These are phyloP conservation scores for Begonia peltatifolia DNA, from an alignment of 306 rosid species.

Conservation along the genomic window DNA sequence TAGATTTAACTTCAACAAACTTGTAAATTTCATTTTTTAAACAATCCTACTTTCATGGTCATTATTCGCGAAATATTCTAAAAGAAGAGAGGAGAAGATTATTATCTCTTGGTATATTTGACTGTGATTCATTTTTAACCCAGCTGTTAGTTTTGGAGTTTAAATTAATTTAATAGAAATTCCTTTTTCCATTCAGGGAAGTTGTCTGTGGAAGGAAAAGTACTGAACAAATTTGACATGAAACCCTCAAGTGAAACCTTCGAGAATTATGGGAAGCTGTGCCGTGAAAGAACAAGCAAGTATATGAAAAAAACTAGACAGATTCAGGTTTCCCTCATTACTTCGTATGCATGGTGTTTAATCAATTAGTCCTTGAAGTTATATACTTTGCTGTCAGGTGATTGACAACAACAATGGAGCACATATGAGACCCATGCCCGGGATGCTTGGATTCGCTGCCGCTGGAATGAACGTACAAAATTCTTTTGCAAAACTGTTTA, in stretches of 20 bases:
- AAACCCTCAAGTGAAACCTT: slow-evolving; percentile 59
- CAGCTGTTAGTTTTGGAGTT: too few species aligned
- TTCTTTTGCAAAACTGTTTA: slow-evolving; percentile 4
- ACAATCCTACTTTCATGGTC: too few species aligned
- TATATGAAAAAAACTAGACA: slow-evolving; percentile 62
- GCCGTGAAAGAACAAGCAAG: slow-evolving; percentile 70
- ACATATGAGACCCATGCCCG: slow-evolving; percentile 73
- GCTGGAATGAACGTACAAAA: slow-evolving; percentile 29
- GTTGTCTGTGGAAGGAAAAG: slow-evolving; percentile 57
- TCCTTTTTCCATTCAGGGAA: slow-evolving; percentile 35
- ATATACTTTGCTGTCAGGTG: slow-evolving; percentile 30
- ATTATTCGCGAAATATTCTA: too few species aligned
- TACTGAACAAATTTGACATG: slow-evolving; percentile 69
- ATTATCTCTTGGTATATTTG: too few species aligned
- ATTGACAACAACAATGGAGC: slow-evolving; percentile 51
- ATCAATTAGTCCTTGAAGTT: too few species aligned
- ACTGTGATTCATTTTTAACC: too few species aligned
- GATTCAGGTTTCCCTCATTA: slow-evolving; percentile 52
- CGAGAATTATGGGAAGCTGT: slow-evolving; percentile 69
- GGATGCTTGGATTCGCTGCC: slow-evolving; percentile 30
- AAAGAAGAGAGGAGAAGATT: too few species aligned
- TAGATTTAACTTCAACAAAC: too few species aligned
- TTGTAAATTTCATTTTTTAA: too few species aligned
- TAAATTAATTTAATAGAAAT: background rate
- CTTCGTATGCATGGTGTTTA: background rate